Percentiles rank a stretch among this genome's conserved stretches.
Conservation (phyloP, 2,329 filamentous ascomycete genomes). For the Pseudogymnoascus sp. region DNA sequence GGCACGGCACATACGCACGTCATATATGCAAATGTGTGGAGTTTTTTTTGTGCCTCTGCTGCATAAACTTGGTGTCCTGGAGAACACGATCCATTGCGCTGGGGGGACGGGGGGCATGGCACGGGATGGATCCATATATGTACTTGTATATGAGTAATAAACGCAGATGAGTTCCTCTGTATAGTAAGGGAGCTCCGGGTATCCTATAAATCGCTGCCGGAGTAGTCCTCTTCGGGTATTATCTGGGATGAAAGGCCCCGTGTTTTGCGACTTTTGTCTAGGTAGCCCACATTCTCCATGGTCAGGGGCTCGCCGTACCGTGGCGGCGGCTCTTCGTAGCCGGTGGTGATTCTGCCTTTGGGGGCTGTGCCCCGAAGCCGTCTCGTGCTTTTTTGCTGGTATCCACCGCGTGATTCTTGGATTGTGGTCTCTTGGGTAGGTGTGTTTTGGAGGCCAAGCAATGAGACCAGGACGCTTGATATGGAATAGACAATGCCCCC, state of each 20-base stretch:
- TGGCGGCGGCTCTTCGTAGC: background rate
- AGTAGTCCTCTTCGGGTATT: background rate
- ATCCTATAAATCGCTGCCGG: background rate
- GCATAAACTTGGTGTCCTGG: slow-evolving; percentile 1
- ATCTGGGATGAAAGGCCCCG: background rate
- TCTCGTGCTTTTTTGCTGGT: background rate
- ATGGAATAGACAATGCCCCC: slow-evolving; percentile 52
- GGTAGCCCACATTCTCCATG: background rate
- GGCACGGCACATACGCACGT: background rate
- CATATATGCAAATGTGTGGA: background rate
- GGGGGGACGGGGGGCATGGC: background rate
- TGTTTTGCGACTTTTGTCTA: background rate
- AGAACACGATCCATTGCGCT: background rate
- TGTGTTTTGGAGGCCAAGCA: slow-evolving; percentile 30
- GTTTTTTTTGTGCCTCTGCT: background rate
- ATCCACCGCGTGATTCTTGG: background rate
- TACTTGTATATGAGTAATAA: slow-evolving; percentile 4
- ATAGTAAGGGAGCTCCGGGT: background rate
- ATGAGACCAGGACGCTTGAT: slow-evolving; percentile 45
- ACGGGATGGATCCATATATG: background rate
- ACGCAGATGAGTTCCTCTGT: background rate
- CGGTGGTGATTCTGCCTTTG: background rate
- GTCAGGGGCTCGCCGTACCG: background rate
- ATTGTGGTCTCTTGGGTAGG: background rate
- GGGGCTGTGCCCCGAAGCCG: background rate